Evolutionary conservation across 2,329 filamentous ascomycete species (phyloP).

Genomic region (Neobulgaria alba): DNA sequence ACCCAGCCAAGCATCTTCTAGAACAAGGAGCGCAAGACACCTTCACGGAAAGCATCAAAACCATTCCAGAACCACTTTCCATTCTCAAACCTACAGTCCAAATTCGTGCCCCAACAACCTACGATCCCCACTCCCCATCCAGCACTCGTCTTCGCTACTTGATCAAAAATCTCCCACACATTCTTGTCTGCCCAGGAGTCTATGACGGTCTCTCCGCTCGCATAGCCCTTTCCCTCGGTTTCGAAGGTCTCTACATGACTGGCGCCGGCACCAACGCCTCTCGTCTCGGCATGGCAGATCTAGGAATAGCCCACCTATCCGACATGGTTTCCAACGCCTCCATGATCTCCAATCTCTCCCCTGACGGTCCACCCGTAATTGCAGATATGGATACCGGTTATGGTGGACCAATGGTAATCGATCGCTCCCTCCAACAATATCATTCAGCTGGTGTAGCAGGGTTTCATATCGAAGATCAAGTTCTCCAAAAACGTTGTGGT

Average conservation of each 20-base stretch:
- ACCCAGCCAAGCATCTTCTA: too few relatives aligned
- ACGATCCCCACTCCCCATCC: too few relatives aligned
- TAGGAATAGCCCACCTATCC: conserved; percentile 40
- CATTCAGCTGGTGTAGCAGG: conserved; percentile 46
- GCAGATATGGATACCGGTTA: conserved; percentile 45
- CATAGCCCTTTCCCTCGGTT: conserved; percentile 52
- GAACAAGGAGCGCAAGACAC: too few relatives aligned
- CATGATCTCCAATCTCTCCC: conserved; percentile 43
- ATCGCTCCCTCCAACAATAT: conserved; percentile 43
- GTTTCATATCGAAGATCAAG: conserved; percentile 54
- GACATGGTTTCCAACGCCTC: conserved; percentile 44
- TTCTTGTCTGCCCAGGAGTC: conserved; percentile 44
- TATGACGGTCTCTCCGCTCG: conserved; percentile 62
- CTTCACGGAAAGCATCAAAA: too few relatives aligned
- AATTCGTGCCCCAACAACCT: too few relatives aligned
- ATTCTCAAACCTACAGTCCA: too few relatives aligned
- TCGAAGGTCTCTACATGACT: conserved; percentile 61
- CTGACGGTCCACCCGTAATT: conserved; percentile 39
- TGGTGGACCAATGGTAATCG: conserved; percentile 37
- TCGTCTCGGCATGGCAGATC: conserved; percentile 39
- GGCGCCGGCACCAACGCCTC: conserved; percentile 40
- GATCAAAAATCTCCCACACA: too few relatives aligned
- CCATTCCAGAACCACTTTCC: too few relatives aligned
- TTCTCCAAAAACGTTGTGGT: conserved; percentile 55
- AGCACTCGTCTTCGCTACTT: too few relatives aligned